phyloP scores from a whole-genome alignment of 768 basidiomycete genomes.

The Ramaria sp. region DNA sequence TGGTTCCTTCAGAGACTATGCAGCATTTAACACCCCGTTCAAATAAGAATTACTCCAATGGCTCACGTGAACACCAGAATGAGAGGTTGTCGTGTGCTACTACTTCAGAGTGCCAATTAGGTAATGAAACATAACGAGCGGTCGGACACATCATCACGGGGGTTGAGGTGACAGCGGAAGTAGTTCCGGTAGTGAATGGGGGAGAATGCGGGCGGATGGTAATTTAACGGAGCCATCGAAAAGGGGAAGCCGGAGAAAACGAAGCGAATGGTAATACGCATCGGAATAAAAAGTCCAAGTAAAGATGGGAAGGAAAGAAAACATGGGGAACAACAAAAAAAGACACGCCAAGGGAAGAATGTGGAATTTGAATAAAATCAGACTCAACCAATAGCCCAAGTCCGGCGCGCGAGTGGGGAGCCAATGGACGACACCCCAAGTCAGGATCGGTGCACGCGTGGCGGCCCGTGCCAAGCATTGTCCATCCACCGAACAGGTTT shows the following conservation, averaged over 20 bases:
- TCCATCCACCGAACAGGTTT: slow-evolving; percentile 2
- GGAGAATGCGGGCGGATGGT: not conserved
- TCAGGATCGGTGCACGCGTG: not conserved
- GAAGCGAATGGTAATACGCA: slow-evolving; percentile 1
- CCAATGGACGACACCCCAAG: not conserved
- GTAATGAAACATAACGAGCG: slow-evolving; percentile 3
- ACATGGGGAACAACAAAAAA: not conserved
- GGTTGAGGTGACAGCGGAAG: not conserved
- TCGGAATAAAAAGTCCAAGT: slow-evolving; percentile 6
- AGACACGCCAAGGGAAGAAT: slow-evolving; percentile 5
- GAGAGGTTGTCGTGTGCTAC: not conserved
- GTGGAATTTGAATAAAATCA: slow-evolving; percentile 8
- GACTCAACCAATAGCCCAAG: slow-evolving; percentile 10
- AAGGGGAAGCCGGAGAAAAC: not conserved
- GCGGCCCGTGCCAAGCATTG: slow-evolving; percentile 1
- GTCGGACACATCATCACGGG: not conserved
- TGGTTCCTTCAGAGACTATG: too few species aligned
- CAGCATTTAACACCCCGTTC: too few species aligned
- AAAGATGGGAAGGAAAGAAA: not conserved
- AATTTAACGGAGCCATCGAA: not conserved
- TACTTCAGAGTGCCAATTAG: slow-evolving; percentile 5
- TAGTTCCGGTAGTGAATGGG: not conserved
- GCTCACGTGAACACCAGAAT: not conserved
- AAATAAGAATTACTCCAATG: not conserved
- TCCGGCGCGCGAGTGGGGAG: not conserved